Base-by-base conservation (phyloP, 352 stramenopile genomes). In the Phytophthora kernoviae region DNA sequence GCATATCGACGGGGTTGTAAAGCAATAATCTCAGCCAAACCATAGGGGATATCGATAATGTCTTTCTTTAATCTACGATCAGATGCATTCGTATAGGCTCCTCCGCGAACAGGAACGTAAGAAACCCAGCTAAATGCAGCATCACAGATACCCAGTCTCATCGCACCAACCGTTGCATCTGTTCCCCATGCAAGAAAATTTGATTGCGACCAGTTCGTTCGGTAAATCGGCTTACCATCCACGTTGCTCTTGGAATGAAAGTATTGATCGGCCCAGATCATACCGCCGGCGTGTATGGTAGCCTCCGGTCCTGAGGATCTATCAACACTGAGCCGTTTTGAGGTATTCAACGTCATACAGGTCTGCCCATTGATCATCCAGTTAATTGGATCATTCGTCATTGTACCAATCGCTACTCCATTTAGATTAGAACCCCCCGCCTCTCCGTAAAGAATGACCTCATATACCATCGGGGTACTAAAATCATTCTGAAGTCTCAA, bases 81-180 rank as follows among this genome's bases (percentile, higher is more conserved):
- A 12, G 12, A 30, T 9, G 48, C 48, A 39, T 55, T 47, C 0
- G 48, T 55, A n/a, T 46, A 55, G 3, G 34, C 0, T 18, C 34
- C 48, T 2, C 9, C 48, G 1, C 22, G 10, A 17, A 46, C 22
- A 1, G 43, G 24, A 4, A 21, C 10, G 11, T 50, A 50, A 0
- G 3, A 2, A 1, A 10, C 8, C 24, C 24, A 50, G 8, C 5
- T 12, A 22, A 15, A 39, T 1, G 21, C 5, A 5, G 43, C 22
- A 40, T 50, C 24, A 5, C 24, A 39, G 1, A 24, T 50, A 0
- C 43, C 43, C 1, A 50, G 14, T 8, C 43, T 22, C 3, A 50
- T 37, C 6, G 43, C 4, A 18, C 41, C 41, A n/a, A 12, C 5
- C 2, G 41, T 47, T 7, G 41, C 41, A 20, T 47, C 41, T 21